A percentile compares a stretch with the other conserved stretches of the same genome.
These are phyloP conservation scores for Pyricularia grisea DNA, from an alignment of 2,329 filamentous ascomycete species.

Conservation along the genomic window DNA sequence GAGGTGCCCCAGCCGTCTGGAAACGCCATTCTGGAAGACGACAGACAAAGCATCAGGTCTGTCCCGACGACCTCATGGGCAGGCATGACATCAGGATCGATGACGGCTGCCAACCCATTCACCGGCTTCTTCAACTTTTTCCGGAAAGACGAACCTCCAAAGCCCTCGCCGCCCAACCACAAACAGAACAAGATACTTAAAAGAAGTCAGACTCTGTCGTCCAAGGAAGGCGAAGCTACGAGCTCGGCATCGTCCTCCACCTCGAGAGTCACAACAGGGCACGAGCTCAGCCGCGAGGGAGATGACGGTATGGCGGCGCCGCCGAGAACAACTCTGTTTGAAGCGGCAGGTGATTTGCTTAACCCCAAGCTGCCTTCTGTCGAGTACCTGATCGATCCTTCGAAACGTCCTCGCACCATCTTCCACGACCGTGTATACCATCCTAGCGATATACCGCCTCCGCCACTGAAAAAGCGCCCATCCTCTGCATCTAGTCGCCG, in stretches of 20 bases:
- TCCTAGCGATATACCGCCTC: constrained; percentile 81
- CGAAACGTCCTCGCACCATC: constrained; percentile 75
- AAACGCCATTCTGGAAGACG: constrained; percentile 59
- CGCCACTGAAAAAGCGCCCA: constrained; percentile 52
- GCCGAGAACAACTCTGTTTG: constrained; percentile 86
- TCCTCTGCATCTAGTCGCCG: constrained; percentile 18
- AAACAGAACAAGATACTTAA: constrained; percentile 65
- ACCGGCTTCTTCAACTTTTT: constrained; percentile 67
- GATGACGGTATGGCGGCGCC: constrained; percentile 53
- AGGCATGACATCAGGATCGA: constrained; percentile 14
- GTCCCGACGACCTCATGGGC: constrained; percentile 16
- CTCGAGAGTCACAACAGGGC: constrained; percentile 38
- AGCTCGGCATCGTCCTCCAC: constrained; percentile 22
- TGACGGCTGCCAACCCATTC: constrained; percentile 39
- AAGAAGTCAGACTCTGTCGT: constrained; percentile 64
- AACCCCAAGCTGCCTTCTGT: constrained; percentile 78
- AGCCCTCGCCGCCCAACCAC: constrained; percentile 33
- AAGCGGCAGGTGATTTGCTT: constrained; percentile 85
- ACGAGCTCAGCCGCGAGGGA: constrained; percentile 26
- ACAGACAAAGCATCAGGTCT: constrained; percentile 46
- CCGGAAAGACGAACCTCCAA: constrained; percentile 44
- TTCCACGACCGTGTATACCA: constrained; percentile 97
- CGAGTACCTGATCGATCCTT: constrained; percentile 77
- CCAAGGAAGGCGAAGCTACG: constrained; percentile 27
- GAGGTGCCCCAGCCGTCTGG: constrained; percentile 64